Evolutionary conservation across 2,329 filamentous ascomycete genomes (phyloP), one percentile per base, ranked within the genome.

Genomic region (Penicillium fuscoglaucum): DNA sequence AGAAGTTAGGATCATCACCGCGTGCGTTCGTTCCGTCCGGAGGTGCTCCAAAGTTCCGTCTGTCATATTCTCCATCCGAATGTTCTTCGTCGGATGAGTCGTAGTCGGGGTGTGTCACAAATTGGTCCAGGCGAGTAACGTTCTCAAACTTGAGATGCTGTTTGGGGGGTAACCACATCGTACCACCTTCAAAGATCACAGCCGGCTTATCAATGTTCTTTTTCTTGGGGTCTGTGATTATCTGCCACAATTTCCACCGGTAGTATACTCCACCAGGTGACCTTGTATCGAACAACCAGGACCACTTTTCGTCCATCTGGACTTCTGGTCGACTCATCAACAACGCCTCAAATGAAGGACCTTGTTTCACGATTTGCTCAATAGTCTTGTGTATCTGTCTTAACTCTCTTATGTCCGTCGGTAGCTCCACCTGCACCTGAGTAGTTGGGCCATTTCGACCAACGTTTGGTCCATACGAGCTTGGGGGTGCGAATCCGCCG

Each of bases 231-330:
- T 87, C 87, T 1, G 90, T 92, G n/a, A 93, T 80, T 9, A 93
- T 83, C 66, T 95, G 87, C 90, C 93, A 97, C 45, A 98, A 71
- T 45, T 91, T 86, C 90, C 91, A 98, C 44, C 95, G 87, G 74
- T 98, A 98, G 84, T 93, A 99, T 17, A 96, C 84, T 17, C 89
- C 93, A 28, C 87, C 92, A 61, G 83, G 81, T 68, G 87, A 93
- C 64, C 87, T 84, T 21, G 92, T 84, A 72, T 98, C 89, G 88
- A 91, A 99, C 6, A 99, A 81, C 90, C 93, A 99, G 0, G 92
- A 90, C 87, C 93, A 98, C 64, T 89, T 92, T 73, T 96, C 90
- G 59, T 96, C 90, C 41, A 83, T 84, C 71, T 96, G 91, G 1
- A 98, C 89, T 55, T 92, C 87, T 0, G 90, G 85, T 19, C 90